phyloP scores from a whole-genome alignment of 1,284 basidiomycete genomes.

The Austroboletus olivaceoglutinosus region DNA sequence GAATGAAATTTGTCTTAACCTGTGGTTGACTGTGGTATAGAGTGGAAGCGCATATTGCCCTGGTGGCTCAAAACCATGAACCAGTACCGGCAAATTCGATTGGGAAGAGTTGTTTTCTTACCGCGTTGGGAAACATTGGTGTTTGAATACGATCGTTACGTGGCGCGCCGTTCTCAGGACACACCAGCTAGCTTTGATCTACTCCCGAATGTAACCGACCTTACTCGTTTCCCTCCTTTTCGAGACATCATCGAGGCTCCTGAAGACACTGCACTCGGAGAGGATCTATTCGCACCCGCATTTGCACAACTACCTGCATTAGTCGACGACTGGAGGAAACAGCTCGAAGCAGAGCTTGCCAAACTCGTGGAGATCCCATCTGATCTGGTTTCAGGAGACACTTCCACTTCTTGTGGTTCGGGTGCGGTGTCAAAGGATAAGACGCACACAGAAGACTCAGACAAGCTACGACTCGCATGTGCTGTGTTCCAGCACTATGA shows the following conservation, averaged over 20 bases:
- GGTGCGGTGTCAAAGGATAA: not conserved
- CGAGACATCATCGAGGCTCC: slow-evolving; percentile 11
- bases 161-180: not conserved
- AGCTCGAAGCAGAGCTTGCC: slow-evolving; percentile 8
- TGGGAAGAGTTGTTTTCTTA: not conserved
- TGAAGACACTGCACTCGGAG: not conserved
- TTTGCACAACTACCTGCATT: slow-evolving; percentile 13
- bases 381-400: not conserved
- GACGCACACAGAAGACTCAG: too few species aligned
- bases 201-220: slow-evolving; percentile 13
- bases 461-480: slow-evolving; percentile 8
- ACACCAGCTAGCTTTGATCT: slow-evolving; percentile 6
- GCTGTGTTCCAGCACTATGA: slow-evolving; percentile 1
- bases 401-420: not conserved
- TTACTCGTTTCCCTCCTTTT: slow-evolving; percentile 13
- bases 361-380: slow-evolving; percentile 7
- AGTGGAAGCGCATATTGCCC: slow-evolving; percentile 12
- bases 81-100: not conserved
- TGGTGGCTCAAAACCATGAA: slow-evolving; percentile 12
- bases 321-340: slow-evolving; percentile 11
- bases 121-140: slow-evolving; percentile 7
- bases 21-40: not conserved
- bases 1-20: too few species aligned
- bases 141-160: slow-evolving; percentile 4
- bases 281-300: slow-evolving; percentile 5